Base-by-base conservation (phyloP, 345 rosid species). In the Euphorbia tirucalli region DNA sequence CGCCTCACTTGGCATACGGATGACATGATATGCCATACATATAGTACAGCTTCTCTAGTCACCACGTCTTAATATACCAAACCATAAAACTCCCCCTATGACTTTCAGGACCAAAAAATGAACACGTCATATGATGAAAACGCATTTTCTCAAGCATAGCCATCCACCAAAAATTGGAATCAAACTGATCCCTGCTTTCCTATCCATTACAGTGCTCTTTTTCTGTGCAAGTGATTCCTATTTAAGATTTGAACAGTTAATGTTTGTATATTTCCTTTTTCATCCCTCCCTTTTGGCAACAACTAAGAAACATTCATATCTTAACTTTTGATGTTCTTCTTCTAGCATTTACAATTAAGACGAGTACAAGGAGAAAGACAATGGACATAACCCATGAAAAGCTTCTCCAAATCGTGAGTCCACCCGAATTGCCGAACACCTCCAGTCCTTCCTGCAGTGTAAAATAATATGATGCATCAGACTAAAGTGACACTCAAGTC, bases 261-360 rank as follows among this genome's bases (percentile, higher is more conserved):
- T n/a, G n/a, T n/a, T n/a, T n/a, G n/a, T 25, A 65, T 25, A 13
- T 41, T 10, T 39, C 14, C 62, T 35, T n/a, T 21, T 13, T 10
- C 25, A 43, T 22, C 18, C 50, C 30, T 25, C 57, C n/a, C n/a
- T 59, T 59, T 31, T 30, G 60, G 35, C 35, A n/a, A n/a, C n/a
- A n/a, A n/a, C n/a, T n/a, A 31, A 58, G 57, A 16, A 24, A 70
- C 9, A 69, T 74, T 44, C 69, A 90, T 81, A 91, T 83, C 84
- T 93, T 91, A 72, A 90, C 77, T 84, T 90, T 91, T 9, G 82
- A 86, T 83, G 75, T 87, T 85, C 83, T 86, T 79, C 94, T 85
- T 77, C 87, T 84, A 37, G 88, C 84, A 71, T 82, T 91, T 86
- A 88, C 86, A 88, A 70, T 84, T 21, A 87, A 69, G 72, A 76